A percentile compares a stretch with the other conserved stretches of the same genome.
phyloP scores from a whole-genome alignment of 2,329 filamentous ascomycete genomes.

The Fusarium sp. region DNA sequence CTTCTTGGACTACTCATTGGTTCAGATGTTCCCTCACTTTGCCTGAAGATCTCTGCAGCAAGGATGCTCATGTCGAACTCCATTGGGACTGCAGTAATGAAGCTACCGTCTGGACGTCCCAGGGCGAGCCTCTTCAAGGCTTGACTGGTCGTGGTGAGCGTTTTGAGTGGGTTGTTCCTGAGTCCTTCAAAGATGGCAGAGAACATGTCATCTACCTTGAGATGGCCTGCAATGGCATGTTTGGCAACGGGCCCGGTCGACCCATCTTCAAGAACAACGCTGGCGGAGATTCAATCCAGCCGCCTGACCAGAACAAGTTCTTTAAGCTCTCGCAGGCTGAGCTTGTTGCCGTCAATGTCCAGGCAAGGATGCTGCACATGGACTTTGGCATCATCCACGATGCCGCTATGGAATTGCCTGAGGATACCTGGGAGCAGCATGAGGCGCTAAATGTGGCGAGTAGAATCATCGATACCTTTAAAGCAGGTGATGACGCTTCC shows the following conservation, averaged over 20 bases:
- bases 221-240: slow-evolving; percentile 99
- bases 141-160: slow-evolving; percentile 92
- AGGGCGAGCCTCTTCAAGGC: slow-evolving; percentile 92
- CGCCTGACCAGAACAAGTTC: slow-evolving; percentile 85
- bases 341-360: slow-evolving; percentile 90
- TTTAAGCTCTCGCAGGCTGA: slow-evolving; percentile 84
- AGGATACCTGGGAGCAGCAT: slow-evolving; percentile 90
- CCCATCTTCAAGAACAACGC: slow-evolving; percentile 31
- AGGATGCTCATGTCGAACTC: slow-evolving; percentile 86
- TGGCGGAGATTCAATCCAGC: slow-evolving; percentile 85
- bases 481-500: slow-evolving; percentile 83
- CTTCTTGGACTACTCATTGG: slow-evolving; percentile 98
- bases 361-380: slow-evolving; percentile 86
- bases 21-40: slow-evolving; percentile 85
- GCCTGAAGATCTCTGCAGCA: slow-evolving; percentile 77
- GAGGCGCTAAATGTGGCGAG: slow-evolving; percentile 88
- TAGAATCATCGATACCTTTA: slow-evolving; percentile 91
- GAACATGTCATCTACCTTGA: slow-evolving; percentile 95
- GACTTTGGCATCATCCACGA: slow-evolving; percentile 98
- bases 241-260: slow-evolving; percentile 84
- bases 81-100: slow-evolving; percentile 98
- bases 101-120: slow-evolving; percentile 92
- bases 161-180: slow-evolving; percentile 91
- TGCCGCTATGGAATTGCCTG: slow-evolving; percentile 91
- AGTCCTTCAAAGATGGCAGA: slow-evolving; percentile 85